Base-by-base conservation (phyloP, 306 rosid species). In the Acacia crassicarpa region DNA sequence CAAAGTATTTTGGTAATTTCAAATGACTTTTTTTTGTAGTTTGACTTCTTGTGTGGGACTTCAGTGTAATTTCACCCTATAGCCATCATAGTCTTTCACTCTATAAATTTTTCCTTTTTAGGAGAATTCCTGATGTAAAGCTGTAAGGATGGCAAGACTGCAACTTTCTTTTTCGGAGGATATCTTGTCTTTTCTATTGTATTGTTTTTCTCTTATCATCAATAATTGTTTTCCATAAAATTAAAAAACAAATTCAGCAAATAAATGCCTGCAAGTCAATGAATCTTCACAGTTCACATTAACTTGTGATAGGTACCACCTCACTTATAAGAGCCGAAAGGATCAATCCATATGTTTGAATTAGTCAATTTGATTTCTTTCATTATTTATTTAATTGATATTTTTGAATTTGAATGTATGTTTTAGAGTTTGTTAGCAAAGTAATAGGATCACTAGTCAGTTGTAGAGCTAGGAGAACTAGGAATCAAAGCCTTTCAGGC, bases 281-380 rank as follows among this genome's bases (percentile, higher is more conserved):
- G 70, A 20, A 74, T 80, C 54, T 81, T 51, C 81, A 78, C 11
- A 56, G 46, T 81, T 51, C 81, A 78, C 11, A 56, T 75, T 15
- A 22, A 78, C 54, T 69, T 30, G 43, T 38, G 40, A 38, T 38
- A 5, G 40, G 40, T 35, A 35, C 35, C 7, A 7, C 40, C 40
- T 35, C 40, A 35, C 40, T 35, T 35, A 35, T 35, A 5, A 35
- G 40, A 35, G 38, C 5, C 40, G 40, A 35, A 35, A 35, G 40
- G 5, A 35, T 35, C 40, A 5, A 7, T 35, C 40, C 7, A 35
- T 35, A 7, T 1, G 7, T 35, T 35, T 5, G 40, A 35, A 35
- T 5, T 35, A 35, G 40, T 5, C 40, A 35, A 5, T 35, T 4
- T 0, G 40, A 4, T 35, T 35, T 35, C 40, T 35, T 35, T 4